phyloP scores from a whole-genome alignment of 495 filamentous ascomycete genomes.

The Pyrenula massariospora region DNA sequence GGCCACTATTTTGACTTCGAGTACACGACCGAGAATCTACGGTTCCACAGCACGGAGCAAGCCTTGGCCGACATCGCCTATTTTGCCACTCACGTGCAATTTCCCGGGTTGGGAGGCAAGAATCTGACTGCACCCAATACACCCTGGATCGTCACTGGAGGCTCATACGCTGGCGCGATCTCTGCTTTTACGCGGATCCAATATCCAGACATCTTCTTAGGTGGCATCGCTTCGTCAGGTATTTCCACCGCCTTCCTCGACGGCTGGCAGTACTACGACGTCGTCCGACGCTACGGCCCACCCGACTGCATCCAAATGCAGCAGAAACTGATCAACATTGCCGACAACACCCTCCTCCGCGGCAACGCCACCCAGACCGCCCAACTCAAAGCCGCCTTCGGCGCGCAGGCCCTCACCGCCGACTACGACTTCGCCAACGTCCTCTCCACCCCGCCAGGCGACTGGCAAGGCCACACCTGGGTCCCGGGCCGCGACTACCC shows the following conservation, averaged over 20 bases:
- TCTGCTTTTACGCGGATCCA: slow-evolving; percentile 56
- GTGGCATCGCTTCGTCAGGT: slow-evolving; percentile 57
- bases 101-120: slow-evolving; percentile 46
- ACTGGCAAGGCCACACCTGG: slow-evolving; percentile 58
- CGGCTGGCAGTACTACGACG: slow-evolving; percentile 61
- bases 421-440: slow-evolving; percentile 50
- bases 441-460: slow-evolving; percentile 35
- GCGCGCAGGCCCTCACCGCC: slow-evolving; percentile 42
- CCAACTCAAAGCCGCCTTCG: slow-evolving; percentile 51
- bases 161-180: slow-evolving; percentile 63
- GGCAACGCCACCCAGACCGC: slow-evolving; percentile 23
- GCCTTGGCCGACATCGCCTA: slow-evolving; percentile 65
- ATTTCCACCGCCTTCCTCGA: slow-evolving; percentile 60
- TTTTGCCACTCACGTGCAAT: slow-evolving; percentile 56
- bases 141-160: slow-evolving; percentile 61
- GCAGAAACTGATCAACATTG: slow-evolving; percentile 45
- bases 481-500: slow-evolving; percentile 46
- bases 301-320: slow-evolving; percentile 40
- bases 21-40: slow-evolving; percentile 48
- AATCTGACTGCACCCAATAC: slow-evolving; percentile 44
- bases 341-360: slow-evolving; percentile 54
- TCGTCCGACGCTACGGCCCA: slow-evolving; percentile 45
- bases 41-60: slow-evolving; percentile 68
- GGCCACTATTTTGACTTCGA: slow-evolving; percentile 40
- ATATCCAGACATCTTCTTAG: slow-evolving; percentile 60